A percentile compares a stretch with the other conserved stretches of the same genome.
phyloP scores from a whole-genome alignment of 1,284 basidiomycete genomes.

The Takashimella tepidaria region DNA sequence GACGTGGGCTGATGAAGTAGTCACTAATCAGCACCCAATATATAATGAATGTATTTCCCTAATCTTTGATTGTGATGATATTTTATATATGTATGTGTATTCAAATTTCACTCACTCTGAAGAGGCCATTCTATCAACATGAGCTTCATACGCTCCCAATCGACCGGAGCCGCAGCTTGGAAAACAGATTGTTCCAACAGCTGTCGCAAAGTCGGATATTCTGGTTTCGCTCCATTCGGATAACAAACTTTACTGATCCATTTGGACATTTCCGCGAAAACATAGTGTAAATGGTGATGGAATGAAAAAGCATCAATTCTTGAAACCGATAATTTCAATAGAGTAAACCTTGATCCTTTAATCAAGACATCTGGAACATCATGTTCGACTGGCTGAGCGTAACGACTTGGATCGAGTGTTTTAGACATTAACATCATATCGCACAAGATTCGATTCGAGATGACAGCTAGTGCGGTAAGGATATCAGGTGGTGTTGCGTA shows the following conservation, averaged over 20 bases:
- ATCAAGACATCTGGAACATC: conserved; percentile 33
- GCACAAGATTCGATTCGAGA: conserved; percentile 67
- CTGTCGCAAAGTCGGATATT: conserved; percentile 13
- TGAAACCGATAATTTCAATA: conserved; percentile 70
- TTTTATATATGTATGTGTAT: neutral
- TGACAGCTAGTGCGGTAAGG: conserved; percentile 61
- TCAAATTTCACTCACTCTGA: conserved; percentile 57
- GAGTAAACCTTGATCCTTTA: conserved; percentile 11
- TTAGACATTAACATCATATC: conserved; percentile 47
- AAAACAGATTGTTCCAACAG: conserved; percentile 20
- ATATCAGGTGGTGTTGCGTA: conserved; percentile 57
- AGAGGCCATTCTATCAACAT: conserved; percentile 79
- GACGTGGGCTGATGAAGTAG: conserved; percentile 29
- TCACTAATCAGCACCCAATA: neutral
- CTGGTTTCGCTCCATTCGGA: conserved; percentile 6
- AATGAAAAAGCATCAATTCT: conserved; percentile 53
- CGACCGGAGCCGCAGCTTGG: conserved; percentile 7
- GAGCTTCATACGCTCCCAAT: conserved; percentile 25
- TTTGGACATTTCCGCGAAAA: conserved; percentile 85
- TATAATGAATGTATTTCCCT: no score
- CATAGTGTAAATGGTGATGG: conserved; percentile 90
- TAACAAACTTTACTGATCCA: conserved; percentile 13
- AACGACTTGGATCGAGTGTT: conserved; percentile 61
- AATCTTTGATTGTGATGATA: no score
- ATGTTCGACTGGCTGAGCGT: conserved; percentile 59